Evolutionary conservation across 1,139 yeast species (phyloP), one percentile per base, ranked within the genome.

Genomic region (Hyphopichia buzzinii): DNA sequence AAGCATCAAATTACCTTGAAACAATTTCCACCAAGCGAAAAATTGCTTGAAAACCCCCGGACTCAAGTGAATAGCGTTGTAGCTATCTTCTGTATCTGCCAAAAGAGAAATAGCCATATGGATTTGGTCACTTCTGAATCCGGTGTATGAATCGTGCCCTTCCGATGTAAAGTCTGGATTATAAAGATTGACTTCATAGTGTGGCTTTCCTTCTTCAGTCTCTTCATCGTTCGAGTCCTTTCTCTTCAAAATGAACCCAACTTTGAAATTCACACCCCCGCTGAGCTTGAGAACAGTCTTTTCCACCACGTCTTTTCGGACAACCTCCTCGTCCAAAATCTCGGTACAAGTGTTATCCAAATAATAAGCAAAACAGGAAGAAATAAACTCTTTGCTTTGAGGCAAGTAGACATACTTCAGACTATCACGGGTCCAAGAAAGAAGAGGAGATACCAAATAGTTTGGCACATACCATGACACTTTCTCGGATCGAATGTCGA

Each of bases 221-320:
- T 83, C 68, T 3, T 62, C 47, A 3, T 37, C 32, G 12, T 49
- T 48, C 3, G 30, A 12, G 44, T 41, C 3, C 42, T 66, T 57
- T 37, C 88, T 62, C 51, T 83, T 79, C 39, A 84, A 72, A 11
- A 74, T 61, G 42, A 83, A 72, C 1, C 87, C 86, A 13, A 82
- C 66, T 30, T 69, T 72, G 42, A 81, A 74, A 27, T 64, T 61
- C 12, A 82, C 75, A 3, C 84, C 83, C 13, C 89, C 89, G 36
- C 76, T 68, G 34, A 84, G 57, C 24, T 67, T 70, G 11, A 83
- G 74, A 4, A 77, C 84, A 8, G 65, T 60, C 51, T 81, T 82
- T 38, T 77, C 81, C 37, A 70, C 43, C 11, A 50, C 49, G 52
- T 46, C 53, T 54, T 4, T 42, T 37, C 12, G 47, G 5, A 43